Conservation (phyloP, 1,284 basidiomycete genomes). For the Lentinula novae-zelandiae region DNA sequence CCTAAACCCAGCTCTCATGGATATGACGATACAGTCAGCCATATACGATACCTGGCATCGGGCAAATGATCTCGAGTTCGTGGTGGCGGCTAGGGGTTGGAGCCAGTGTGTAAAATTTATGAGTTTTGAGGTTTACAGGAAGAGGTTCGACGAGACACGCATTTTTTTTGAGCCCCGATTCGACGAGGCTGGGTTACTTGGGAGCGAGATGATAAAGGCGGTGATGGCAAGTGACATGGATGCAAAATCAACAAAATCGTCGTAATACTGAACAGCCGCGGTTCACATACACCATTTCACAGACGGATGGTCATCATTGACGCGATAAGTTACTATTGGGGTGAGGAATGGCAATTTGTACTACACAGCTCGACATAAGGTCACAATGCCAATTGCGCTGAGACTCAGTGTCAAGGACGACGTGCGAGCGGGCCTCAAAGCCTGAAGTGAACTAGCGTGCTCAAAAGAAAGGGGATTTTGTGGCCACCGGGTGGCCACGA, state of each 20-base stretch:
- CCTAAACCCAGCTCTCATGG: slow-evolving; percentile 59
- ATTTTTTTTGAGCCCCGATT: slow-evolving; percentile 87
- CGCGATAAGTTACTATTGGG: too few relatives aligned
- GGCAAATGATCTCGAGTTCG: slow-evolving; percentile 91
- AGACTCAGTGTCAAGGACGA: too few relatives aligned
- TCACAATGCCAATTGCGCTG: too few relatives aligned
- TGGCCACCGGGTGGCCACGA: too few relatives aligned
- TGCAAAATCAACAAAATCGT: background rate
- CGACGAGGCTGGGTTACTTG: slow-evolving; percentile 80
- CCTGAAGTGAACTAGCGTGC: too few relatives aligned
- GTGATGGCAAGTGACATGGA: slow-evolving; percentile 61
- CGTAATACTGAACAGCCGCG: too few relatives aligned
- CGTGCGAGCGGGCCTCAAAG: too few relatives aligned
- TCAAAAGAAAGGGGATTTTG: too few relatives aligned
- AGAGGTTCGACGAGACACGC: slow-evolving; percentile 80
- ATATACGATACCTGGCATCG: slow-evolving; percentile 81
- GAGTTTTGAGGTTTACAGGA: slow-evolving; percentile 85
- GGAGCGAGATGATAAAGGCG: slow-evolving; percentile 89
- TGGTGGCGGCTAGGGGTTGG: slow-evolving; percentile 95
- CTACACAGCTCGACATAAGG: too few relatives aligned
- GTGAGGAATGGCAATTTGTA: too few relatives aligned
- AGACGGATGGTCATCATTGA: too few relatives aligned
- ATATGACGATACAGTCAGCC: slow-evolving; percentile 74
- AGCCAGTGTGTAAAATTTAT: slow-evolving; percentile 93
- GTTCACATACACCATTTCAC: too few relatives aligned